A percentile compares a stretch with the other conserved stretches of the same genome.
phyloP scores from a whole-genome alignment of 1,284 basidiomycete genomes.

The Sanguinoderma infundibulare region DNA sequence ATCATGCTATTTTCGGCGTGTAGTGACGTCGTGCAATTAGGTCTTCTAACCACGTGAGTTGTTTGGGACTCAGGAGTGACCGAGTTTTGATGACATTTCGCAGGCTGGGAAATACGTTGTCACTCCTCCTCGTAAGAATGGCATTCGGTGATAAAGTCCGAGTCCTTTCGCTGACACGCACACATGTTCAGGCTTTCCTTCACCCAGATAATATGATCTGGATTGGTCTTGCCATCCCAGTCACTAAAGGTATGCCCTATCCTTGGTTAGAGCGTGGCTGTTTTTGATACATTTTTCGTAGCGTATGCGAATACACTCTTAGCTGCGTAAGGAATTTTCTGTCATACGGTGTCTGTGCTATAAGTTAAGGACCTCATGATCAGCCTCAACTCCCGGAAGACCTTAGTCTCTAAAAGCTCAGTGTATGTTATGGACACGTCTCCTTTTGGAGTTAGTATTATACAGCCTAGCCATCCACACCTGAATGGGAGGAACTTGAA shows the following conservation, averaged over 20 bases:
- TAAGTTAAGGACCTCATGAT: no score
- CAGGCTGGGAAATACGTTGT: no score
- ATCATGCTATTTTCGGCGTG: background rate
- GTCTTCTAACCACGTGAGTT: background rate
- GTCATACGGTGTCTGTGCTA: background rate
- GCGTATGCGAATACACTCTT: constrained; percentile 8
- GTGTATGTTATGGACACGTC: background rate
- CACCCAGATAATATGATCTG: constrained; percentile 2
- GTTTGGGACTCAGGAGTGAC: background rate
- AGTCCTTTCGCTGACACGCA: background rate
- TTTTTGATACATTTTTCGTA: background rate
- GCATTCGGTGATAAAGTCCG: background rate
- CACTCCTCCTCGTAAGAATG: background rate
- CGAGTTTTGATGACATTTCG: background rate
- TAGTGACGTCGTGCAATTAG: background rate
- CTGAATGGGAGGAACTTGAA: no score
- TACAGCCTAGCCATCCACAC: no score
- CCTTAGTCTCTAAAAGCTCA: background rate
- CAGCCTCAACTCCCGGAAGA: constrained; percentile 1
- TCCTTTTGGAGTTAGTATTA: constrained; percentile 3
- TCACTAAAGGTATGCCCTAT: background rate
- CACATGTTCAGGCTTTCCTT: background rate
- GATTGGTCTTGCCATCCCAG: background rate
- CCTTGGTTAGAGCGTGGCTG: background rate
- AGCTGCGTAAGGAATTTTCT: constrained; percentile 6